Evolutionary conservation across 768 basidiomycete species (phyloP).

Genomic region (Amanita pseudoporphyria): DNA sequence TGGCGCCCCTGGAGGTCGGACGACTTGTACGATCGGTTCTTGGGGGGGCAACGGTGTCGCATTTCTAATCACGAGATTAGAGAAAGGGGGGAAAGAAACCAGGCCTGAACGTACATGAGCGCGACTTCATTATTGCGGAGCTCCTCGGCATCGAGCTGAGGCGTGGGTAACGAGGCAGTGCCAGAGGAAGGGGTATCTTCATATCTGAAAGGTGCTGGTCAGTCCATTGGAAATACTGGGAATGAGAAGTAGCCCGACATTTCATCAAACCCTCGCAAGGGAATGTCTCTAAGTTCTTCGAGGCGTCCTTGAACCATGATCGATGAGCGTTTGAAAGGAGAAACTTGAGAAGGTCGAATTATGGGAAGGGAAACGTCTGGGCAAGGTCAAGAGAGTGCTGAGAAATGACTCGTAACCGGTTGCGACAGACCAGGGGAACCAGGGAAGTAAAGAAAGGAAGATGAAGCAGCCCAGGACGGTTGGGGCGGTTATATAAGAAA

Average conservation of each 20-base stretch:
- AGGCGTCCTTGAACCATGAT: conserved; percentile 16
- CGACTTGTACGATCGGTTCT: conserved; percentile 16
- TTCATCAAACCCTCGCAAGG: conserved; percentile 15
- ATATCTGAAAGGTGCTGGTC: conserved; percentile 9
- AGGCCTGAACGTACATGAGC: not conserved
- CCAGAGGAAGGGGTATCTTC: conserved; percentile 24
- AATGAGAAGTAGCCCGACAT: conserved; percentile 8
- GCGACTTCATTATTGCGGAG: not conserved
- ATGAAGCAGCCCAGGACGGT: conserved; percentile 14
- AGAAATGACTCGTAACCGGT: conserved; percentile 10
- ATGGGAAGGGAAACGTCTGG: not conserved
- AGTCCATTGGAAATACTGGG: conserved; percentile 5
- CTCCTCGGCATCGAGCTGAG: conserved; percentile 8
- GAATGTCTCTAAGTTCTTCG: conserved; percentile 12
- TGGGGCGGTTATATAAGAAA: conserved; percentile 12
- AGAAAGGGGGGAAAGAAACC: not conserved
- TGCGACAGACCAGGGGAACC: conserved; percentile 9
- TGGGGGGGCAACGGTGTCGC: conserved; percentile 11
- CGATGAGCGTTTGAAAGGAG: conserved; percentile 10
- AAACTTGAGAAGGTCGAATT: not conserved
- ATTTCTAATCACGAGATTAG: conserved; percentile 10
- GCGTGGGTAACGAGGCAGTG: conserved; percentile 25
- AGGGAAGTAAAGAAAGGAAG: conserved; percentile 6
- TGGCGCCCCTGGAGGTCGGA: conserved; percentile 34
- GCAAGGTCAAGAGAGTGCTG: not conserved